A percentile compares a stretch with the other conserved stretches of the same genome.
phyloP scores from a whole-genome alignment of 139 green algal species.

The Chlorella sp. region DNA sequence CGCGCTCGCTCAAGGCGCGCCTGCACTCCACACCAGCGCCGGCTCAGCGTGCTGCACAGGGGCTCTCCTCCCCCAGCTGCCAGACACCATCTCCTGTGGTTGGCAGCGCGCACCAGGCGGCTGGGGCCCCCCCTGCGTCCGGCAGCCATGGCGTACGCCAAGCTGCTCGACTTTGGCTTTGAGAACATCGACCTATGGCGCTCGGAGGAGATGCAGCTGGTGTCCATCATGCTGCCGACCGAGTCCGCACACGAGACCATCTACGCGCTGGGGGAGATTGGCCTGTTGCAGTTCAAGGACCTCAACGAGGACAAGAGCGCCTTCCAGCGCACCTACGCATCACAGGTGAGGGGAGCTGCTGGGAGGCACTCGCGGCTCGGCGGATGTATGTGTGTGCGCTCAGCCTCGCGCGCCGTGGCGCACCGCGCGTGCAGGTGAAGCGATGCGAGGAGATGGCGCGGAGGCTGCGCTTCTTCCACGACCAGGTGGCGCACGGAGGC shows the following conservation, averaged over 20 bases:
- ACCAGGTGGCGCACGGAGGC: constrained; percentile 77
- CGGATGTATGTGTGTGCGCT: too few species aligned
- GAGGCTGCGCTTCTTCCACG: constrained; percentile 87
- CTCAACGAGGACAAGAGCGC: constrained; percentile 84
- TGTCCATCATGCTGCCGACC: constrained; percentile 52
- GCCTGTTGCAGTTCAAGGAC: constrained; percentile 86
- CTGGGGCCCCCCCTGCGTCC: too few species aligned
- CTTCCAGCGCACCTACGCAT: constrained; percentile 91
- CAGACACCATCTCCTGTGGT: too few species aligned
- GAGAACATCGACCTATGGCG: constrained; percentile 62
- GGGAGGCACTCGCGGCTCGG: background rate
- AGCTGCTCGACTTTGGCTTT: constrained; percentile 36
- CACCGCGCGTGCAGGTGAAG: constrained; percentile 72
- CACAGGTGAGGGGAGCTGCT: constrained; percentile 44
- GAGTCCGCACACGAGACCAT: constrained; percentile 91
- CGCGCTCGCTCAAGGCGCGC: too few species aligned
- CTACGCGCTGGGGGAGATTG: constrained; percentile 75
- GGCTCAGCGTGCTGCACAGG: too few species aligned
- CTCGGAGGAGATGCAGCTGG: constrained; percentile 91
- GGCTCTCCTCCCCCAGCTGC: too few species aligned
- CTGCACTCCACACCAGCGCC: too few species aligned
- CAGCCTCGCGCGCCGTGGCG: background rate
- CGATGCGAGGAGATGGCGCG: constrained; percentile 94
- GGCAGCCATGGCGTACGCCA: background rate
- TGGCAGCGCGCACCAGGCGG: too few species aligned